Evolutionary conservation across 345 rosid genomes (phyloP).

Genomic region (Aquilaria malaccensis): DNA sequence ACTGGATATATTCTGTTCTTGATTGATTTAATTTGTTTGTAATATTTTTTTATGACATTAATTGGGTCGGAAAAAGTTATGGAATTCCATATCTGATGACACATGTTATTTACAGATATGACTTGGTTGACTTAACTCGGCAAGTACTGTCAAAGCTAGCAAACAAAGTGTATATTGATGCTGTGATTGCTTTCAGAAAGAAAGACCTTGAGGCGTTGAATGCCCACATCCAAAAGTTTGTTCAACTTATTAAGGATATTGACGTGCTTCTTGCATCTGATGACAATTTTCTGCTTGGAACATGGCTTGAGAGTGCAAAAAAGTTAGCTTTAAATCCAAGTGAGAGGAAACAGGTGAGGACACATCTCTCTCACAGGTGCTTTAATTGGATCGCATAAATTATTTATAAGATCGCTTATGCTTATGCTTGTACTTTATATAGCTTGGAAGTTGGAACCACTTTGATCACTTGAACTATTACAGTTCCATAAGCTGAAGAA

Average conservation of each 20-base stretch:
- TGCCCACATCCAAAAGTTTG: constrained; percentile 38
- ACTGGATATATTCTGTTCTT: too few relatives aligned
- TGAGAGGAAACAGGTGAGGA: constrained; percentile 68
- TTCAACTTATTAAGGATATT: constrained; percentile 67
- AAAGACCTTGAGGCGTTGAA: constrained; percentile 45
- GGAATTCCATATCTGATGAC: neutral
- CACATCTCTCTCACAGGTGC: neutral
- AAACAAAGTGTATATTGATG: constrained; percentile 66
- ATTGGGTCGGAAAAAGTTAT: neutral
- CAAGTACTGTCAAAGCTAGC: constrained; percentile 92
- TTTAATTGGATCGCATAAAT: neutral
- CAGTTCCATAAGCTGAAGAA: too few relatives aligned
- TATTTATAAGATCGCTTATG: neutral
- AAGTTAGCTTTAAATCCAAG: constrained; percentile 42
- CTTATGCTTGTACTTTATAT: too few relatives aligned
- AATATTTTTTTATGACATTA: neutral
- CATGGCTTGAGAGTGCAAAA: constrained; percentile 90
- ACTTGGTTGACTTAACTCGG: constrained; percentile 84
- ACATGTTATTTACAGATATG: constrained; percentile 48
- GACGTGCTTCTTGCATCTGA: constrained; percentile 76
- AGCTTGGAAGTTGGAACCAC: too few relatives aligned
- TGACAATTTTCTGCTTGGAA: constrained; percentile 75
- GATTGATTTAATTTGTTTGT: neutral
- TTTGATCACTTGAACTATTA: too few relatives aligned
- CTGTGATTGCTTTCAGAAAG: constrained; percentile 45